Evolutionary conservation across 305 asterid species (phyloP).

Genomic region (Fraxinus xanthoxyloides): DNA sequence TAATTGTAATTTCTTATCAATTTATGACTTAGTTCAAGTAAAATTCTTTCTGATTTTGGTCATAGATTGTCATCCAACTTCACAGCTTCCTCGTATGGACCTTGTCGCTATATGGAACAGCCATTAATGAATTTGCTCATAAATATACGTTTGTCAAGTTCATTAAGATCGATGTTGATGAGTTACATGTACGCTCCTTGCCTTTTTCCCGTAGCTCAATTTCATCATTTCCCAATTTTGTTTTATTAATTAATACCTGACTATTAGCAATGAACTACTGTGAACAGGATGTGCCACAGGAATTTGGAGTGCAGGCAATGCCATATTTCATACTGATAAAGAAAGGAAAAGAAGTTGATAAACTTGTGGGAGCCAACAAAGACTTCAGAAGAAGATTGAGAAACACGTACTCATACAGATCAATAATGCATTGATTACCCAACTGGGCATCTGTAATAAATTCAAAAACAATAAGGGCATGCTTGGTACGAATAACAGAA

Average conservation of each 20-base stretch:
- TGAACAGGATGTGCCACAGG: conserved; percentile 58
- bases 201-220: neutral
- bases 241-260: neutral
- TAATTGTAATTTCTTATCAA: neutral
- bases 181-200: conserved; percentile 43
- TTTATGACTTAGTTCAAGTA: neutral
- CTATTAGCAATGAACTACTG: neutral
- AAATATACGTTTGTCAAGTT: conserved; percentile 57
- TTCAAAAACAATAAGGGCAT: neutral
- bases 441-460: neutral
- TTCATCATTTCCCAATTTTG: neutral
- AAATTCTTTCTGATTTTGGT: neutral
- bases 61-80: conserved; percentile 60
- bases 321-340: conserved; percentile 64
- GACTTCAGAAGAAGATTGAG: conserved; percentile 56
- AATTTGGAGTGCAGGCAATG: conserved; percentile 53
- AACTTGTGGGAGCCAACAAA: conserved; percentile 52
- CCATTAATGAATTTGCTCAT: conserved; percentile 50
- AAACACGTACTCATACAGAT: conserved; percentile 41
- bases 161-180: conserved; percentile 72
- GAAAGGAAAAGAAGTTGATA: conserved; percentile 56
- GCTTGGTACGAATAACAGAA: neutral
- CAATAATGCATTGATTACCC: neutral
- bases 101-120: conserved; percentile 50
- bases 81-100: conserved; percentile 76